phyloP scores from a whole-genome alignment of 1,139 yeast genomes.

The Scheffersomyces stambukii region DNA sequence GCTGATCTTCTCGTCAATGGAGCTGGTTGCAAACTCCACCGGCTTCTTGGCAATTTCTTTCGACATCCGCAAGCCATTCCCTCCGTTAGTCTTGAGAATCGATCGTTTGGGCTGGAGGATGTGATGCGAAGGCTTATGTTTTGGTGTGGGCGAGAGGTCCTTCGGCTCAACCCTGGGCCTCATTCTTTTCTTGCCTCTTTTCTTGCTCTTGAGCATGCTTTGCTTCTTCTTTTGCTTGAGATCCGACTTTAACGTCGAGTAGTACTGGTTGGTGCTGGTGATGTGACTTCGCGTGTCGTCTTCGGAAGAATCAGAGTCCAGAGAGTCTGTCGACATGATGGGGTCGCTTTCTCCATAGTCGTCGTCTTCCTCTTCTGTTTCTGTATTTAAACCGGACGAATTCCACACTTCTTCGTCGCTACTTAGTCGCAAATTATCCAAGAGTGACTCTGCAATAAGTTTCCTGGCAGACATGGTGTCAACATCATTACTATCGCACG shows the following conservation, averaged over 20 bases:
- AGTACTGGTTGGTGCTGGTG: conserved; percentile 20
- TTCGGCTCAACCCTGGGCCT: conserved; percentile 2
- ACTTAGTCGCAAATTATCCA: conserved; percentile 8
- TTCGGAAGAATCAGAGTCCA: conserved; percentile 22
- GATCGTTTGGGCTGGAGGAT: conserved; percentile 39
- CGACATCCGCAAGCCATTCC: no score
- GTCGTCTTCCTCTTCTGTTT: conserved; percentile 7
- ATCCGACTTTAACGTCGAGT: conserved; percentile 18
- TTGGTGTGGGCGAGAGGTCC: conserved; percentile 37
- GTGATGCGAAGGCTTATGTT: conserved; percentile 43
- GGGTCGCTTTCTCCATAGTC: neutral
- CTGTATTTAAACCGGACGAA: conserved; percentile 23
- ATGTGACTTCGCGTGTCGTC: conserved; percentile 11
- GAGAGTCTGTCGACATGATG: neutral
- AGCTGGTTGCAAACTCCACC: conserved; percentile 5
- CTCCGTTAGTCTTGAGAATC: conserved; percentile 27
- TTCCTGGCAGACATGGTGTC: conserved; percentile 1
- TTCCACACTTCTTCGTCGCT: conserved; percentile 12
- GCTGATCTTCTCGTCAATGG: conserved; percentile 6
- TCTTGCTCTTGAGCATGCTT: conserved; percentile 1
- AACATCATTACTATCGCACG: conserved; percentile 7
- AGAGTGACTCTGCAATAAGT: conserved; percentile 6
- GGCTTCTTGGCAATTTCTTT: no score
- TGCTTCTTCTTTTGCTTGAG: conserved; percentile 7
- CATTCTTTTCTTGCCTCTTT: conserved; percentile 1